phyloP scores from a whole-genome alignment of 176 grass and related monocot genomes.

The Aegilops bicornis region DNA sequence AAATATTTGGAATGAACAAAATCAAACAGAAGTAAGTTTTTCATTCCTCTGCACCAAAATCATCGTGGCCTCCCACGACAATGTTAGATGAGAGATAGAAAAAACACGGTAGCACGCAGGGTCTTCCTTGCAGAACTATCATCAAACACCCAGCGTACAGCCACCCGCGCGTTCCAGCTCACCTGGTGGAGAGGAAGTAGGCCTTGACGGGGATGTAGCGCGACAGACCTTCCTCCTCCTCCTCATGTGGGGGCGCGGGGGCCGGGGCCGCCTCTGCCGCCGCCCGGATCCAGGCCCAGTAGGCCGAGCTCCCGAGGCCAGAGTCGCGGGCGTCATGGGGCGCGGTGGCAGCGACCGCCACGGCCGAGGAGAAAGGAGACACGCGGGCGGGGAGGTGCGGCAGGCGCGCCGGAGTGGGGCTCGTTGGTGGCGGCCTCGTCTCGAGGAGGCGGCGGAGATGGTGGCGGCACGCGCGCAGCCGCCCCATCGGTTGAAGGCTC shows the following conservation, averaged over 20 bases:
- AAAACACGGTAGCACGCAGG: neutral
- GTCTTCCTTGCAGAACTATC: neutral
- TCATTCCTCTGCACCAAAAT: neutral
- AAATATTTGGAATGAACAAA: neutral
- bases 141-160: slow-evolving; percentile 34
- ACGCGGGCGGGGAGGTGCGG: neutral
- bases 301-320: slow-evolving; percentile 27
- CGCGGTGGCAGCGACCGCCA: slow-evolving; percentile 20
- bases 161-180: neutral
- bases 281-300: slow-evolving; percentile 45
- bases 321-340: slow-evolving; percentile 34
- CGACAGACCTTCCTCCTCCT: slow-evolving; percentile 51
- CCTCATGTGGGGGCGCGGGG: neutral
- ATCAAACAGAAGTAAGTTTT: neutral
- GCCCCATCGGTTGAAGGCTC: slow-evolving; percentile 30
- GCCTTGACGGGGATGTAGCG: slow-evolving; percentile 92
- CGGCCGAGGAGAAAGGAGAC: slow-evolving; percentile 33
- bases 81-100: neutral
- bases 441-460: slow-evolving; percentile 45
- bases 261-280: slow-evolving; percentile 48
- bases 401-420: neutral
- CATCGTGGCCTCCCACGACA: neutral
- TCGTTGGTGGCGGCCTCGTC: neutral
- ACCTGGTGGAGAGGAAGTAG: slow-evolving; percentile 84
- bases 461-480: slow-evolving; percentile 46